A percentile compares a stretch with the other conserved stretches of the same genome.
These are phyloP conservation scores for Carex littledalei DNA, from an alignment of 176 grass and related monocot genomes.

Conservation along the genomic window DNA sequence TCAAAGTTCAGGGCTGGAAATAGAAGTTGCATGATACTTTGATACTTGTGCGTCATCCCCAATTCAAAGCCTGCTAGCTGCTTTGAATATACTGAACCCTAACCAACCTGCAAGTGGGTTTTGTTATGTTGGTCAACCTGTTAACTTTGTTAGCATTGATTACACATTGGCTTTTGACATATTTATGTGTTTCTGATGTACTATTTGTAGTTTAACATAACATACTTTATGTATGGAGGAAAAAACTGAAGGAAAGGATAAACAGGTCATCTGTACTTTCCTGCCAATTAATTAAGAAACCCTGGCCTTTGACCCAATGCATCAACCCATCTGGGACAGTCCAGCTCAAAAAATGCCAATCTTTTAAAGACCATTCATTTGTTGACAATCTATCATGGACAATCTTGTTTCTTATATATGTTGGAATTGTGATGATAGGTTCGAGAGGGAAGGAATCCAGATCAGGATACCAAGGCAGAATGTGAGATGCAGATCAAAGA, in stretches of 20 bases:
- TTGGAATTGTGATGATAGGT: constrained; percentile 47
- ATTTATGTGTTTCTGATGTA: not conserved
- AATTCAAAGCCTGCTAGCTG: not conserved
- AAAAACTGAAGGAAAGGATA: not conserved
- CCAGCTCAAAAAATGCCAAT: not conserved
- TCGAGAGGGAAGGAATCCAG: constrained; percentile 70
- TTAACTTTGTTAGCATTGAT: not conserved
- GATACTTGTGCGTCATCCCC: not conserved
- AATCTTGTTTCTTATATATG: not conserved
- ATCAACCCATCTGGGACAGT: not conserved
- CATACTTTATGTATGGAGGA: not conserved
- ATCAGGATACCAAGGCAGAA: constrained; percentile 30
- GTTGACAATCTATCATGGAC: not conserved
- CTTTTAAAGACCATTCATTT: not conserved
- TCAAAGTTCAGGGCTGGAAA: not conserved
- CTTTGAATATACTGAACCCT: not conserved
- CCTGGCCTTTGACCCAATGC: not conserved
- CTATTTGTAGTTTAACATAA: not conserved
- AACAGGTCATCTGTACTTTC: not conserved
- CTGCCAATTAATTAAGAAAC: not conserved
- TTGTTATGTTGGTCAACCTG: not conserved
- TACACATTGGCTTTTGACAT: not conserved
- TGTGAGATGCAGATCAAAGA: constrained; percentile 50
- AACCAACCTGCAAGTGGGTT: not conserved
- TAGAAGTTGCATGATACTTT: not conserved